Conservation (phyloP, 2,329 filamentous ascomycete species). For the Talaromyces piceae region DNA sequence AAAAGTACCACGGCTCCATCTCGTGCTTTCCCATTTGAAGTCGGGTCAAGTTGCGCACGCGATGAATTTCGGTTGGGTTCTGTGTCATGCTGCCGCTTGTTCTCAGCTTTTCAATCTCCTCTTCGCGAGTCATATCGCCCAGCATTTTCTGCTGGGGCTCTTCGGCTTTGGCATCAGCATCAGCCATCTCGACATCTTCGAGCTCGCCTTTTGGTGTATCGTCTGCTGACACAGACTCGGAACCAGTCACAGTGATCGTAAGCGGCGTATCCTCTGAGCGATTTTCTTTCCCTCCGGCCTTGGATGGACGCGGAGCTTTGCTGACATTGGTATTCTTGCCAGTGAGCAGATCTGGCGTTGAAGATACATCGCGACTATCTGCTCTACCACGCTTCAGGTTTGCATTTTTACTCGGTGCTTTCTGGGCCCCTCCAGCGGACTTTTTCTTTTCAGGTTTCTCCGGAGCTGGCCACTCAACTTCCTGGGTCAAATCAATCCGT, state of each 20-base stretch:
- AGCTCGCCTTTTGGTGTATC: conserved; percentile 34
- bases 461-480: conserved; percentile 93
- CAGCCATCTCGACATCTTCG: conserved; percentile 39
- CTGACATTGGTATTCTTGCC: conserved; percentile 43
- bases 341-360: conserved; percentile 46
- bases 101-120: conserved; percentile 92
- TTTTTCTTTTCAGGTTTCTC: conserved; percentile 86
- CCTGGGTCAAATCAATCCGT: conserved; percentile 77
- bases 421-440: conserved; percentile 46
- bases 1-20: conserved; percentile 98
- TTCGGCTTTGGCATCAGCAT: conserved; percentile 29
- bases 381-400: conserved; percentile 44
- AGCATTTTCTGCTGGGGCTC: conserved; percentile 33
- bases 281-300: conserved; percentile 56
- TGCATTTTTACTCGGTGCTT: conserved; percentile 51
- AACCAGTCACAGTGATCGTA: conserved; percentile 25
- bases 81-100: conserved; percentile 98
- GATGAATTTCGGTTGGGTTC: conserved; percentile 91
- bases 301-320: conserved; percentile 43
- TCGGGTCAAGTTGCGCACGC: conserved; percentile 88
- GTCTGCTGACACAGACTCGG: conserved; percentile 29
- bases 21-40: conserved; percentile 91
- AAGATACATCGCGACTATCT: conserved; percentile 48
- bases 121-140: conserved; percentile 56
- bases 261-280: conserved; percentile 38